A percentile compares a stretch with the other conserved stretches of the same genome.
phyloP scores from a whole-genome alignment of 345 rosid genomes.

The Gossypium anomalum region DNA sequence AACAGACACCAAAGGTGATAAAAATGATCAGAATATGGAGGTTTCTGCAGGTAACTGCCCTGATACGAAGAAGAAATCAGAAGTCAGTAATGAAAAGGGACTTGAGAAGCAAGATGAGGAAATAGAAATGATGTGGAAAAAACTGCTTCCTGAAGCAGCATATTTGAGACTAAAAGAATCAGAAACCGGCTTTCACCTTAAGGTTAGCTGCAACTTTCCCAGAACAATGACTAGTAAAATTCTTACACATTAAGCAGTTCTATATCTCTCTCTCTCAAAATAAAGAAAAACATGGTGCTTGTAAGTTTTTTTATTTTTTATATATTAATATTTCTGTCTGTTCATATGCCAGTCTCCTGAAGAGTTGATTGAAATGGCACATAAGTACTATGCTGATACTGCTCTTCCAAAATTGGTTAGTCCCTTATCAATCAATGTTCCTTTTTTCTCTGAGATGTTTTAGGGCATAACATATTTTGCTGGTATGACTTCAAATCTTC shows the following conservation, averaged over 20 bases:
- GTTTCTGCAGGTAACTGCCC: conserved; percentile 33
- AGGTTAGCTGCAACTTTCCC: conserved; percentile 48
- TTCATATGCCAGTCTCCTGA: conserved; percentile 51
- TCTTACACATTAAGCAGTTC: background rate
- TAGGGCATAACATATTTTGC: conserved; percentile 14
- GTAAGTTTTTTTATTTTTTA: background rate
- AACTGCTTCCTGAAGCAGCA: conserved; percentile 65
- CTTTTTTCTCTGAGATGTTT: conserved; percentile 10
- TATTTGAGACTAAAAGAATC: conserved; percentile 83
- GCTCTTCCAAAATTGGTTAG: conserved; percentile 95
- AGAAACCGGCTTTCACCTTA: conserved; percentile 85
- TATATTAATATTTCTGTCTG: conserved; percentile 19
- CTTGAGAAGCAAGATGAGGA: conserved; percentile 54
- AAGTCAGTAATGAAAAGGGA: conserved; percentile 47
- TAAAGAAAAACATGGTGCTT: background rate
- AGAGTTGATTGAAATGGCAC: conserved; percentile 82
- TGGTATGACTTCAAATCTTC: conserved; percentile 18
- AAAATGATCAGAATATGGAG: conserved; percentile 58
- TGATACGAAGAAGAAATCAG: conserved; percentile 47
- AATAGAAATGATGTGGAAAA: conserved; percentile 62
- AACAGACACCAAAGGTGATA: conserved; percentile 56
- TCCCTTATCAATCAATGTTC: conserved; percentile 21
- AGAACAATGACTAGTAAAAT: background rate
- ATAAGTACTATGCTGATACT: conserved; percentile 68
- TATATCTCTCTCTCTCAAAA: background rate